Evolutionary conservation across 371 early-diverging fungal species (phyloP).

Genomic region (Rhizopus sp.): DNA sequence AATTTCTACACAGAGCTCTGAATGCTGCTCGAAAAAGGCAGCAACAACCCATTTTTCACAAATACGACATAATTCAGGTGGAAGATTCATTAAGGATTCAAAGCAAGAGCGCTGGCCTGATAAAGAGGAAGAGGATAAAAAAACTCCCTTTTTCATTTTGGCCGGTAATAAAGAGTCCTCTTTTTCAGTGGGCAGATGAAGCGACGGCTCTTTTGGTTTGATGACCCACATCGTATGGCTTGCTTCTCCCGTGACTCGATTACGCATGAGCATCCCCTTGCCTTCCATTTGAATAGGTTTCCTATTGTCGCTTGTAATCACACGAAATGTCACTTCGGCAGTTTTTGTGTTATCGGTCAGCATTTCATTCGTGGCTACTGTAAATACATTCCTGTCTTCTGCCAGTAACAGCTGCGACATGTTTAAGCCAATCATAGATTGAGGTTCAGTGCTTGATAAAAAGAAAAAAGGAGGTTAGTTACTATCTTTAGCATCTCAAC

Average conservation of each 20-base stretch:
- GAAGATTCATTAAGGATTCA: slow-evolving; percentile 12
- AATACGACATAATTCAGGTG: slow-evolving; percentile 72
- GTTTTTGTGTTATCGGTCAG: slow-evolving; percentile 72
- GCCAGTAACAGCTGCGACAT: slow-evolving; percentile 48
- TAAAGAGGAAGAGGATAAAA: neutral
- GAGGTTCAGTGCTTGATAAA: slow-evolving; percentile 44
- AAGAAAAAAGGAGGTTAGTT: neutral
- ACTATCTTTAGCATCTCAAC: neutral
- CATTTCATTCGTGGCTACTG: slow-evolving; percentile 68
- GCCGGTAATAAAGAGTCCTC: neutral
- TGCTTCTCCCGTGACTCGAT: slow-evolving; percentile 65
- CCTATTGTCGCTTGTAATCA: slow-evolving; percentile 41
- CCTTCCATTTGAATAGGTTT: slow-evolving; percentile 77
- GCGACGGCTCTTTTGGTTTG: slow-evolving; percentile 47
- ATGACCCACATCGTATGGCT: slow-evolving; percentile 88
- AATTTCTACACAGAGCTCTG: slow-evolving; percentile 71
- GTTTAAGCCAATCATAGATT: slow-evolving; percentile 46
- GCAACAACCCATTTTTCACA: slow-evolving; percentile 80
- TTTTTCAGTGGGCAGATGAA: slow-evolving; percentile 6
- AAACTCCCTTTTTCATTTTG: neutral
- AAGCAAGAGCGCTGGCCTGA: neutral
- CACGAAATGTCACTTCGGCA: slow-evolving; percentile 75
- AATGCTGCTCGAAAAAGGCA: slow-evolving; percentile 78
- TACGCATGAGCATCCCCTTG: slow-evolving; percentile 90
- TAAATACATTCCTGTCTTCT: slow-evolving; percentile 65